A percentile compares a stretch with the other conserved stretches of the same genome.
These are phyloP conservation scores for Penicillium canescens DNA, from an alignment of 495 filamentous ascomycete species.

Conservation along the genomic window DNA sequence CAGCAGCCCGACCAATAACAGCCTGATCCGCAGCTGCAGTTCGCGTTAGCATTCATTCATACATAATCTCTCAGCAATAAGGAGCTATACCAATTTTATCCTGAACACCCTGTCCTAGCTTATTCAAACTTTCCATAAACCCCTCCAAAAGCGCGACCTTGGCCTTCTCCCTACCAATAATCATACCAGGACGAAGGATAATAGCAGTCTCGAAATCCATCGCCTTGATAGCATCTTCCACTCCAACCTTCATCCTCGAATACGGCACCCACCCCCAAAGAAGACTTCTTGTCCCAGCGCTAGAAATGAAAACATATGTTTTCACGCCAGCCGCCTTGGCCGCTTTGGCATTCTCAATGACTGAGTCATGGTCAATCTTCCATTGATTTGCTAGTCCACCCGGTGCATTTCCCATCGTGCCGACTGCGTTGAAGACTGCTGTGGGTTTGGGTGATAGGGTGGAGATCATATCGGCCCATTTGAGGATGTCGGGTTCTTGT, in stretches of 20 bases:
- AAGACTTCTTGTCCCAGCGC: conserved; percentile 31
- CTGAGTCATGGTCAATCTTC: conserved; percentile 52
- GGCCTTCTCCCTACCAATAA: conserved; percentile 32
- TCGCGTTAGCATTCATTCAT: conserved; percentile 4
- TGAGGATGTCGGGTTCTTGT: conserved; percentile 29
- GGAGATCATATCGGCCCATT: conserved; percentile 35
- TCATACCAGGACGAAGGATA: conserved; percentile 40
- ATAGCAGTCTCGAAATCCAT: conserved; percentile 38
- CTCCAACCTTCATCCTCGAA: conserved; percentile 40
- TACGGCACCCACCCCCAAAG: conserved; percentile 30
- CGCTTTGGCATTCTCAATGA: conserved; percentile 45
- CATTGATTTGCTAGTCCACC: conserved; percentile 49
- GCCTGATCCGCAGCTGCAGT: conserved; percentile 33
- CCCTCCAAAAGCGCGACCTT: conserved; percentile 31
- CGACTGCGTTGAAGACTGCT: conserved; percentile 50
- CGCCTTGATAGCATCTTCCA: conserved; percentile 41
- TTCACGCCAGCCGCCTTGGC: conserved; percentile 51
- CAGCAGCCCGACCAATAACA: conserved; percentile 38
- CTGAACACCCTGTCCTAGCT: conserved; percentile 28
- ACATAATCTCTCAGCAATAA: too few relatives aligned
- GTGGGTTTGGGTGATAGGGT: conserved; percentile 35
- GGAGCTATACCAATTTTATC: conserved; percentile 31
- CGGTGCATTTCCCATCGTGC: conserved; percentile 44
- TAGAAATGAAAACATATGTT: conserved; percentile 51
- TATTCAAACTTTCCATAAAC: conserved; percentile 26